phyloP scores from a whole-genome alignment of 768 basidiomycete species.

The Podaxis carcinomalis region DNA sequence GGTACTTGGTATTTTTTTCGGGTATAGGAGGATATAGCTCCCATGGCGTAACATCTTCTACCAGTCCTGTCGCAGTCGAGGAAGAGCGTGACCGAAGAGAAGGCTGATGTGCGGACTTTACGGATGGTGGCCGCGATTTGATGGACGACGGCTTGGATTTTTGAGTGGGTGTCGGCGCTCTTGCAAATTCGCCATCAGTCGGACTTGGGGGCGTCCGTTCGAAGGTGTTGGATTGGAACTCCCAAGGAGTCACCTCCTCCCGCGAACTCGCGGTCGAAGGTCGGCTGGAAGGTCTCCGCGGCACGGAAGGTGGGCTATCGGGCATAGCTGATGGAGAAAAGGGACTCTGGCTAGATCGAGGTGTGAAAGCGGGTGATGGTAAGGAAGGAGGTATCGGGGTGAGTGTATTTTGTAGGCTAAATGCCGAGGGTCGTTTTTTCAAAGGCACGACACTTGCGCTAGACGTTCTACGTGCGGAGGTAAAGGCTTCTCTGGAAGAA shows the following conservation, averaged over 20 bases:
- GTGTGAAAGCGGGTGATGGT: slow-evolving; percentile 17
- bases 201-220: neutral
- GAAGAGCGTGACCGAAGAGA: slow-evolving; percentile 15
- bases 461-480: neutral
- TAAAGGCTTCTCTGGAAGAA: slow-evolving; percentile 19
- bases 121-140: slow-evolving; percentile 6
- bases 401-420: slow-evolving; percentile 14
- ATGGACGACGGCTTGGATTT: slow-evolving; percentile 14
- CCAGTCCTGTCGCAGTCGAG: slow-evolving; percentile 21
- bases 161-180: slow-evolving; percentile 12
- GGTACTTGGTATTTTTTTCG: slow-evolving; percentile 8
- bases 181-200: neutral
- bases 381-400: slow-evolving; percentile 8
- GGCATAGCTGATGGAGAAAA: slow-evolving; percentile 13
- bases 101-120: slow-evolving; percentile 7
- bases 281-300: slow-evolving; percentile 14
- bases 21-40: slow-evolving; percentile 24
- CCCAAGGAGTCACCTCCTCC: slow-evolving; percentile 15
- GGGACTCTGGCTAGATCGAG: slow-evolving; percentile 30
- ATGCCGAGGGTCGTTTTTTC: slow-evolving; percentile 30
- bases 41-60: slow-evolving; percentile 30
- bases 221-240: slow-evolving; percentile 8
- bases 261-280: slow-evolving; percentile 22
- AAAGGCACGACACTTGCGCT: slow-evolving; percentile 13
- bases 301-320: slow-evolving; percentile 6